A percentile compares a stretch with the other conserved stretches of the same genome.
Conservation (phyloP, 129 eudicot genomes). For the Dittrichia graveolens region DNA sequence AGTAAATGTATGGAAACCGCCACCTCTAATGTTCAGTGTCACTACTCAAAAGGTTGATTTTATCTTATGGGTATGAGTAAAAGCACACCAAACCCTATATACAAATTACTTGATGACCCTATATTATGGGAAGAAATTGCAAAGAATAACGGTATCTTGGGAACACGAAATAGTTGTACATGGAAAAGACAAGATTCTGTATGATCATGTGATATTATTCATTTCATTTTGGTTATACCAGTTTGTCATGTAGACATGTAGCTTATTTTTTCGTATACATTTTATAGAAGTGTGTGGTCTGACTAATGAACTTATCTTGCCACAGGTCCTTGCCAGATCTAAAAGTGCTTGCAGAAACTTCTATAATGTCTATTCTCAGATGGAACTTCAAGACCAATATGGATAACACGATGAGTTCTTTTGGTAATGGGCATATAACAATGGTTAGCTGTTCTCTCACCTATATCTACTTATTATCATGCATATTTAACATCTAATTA, state of each 20-base stretch:
- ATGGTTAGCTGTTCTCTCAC: constrained; percentile 59
- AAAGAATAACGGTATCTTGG: too few species aligned
- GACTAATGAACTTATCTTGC: constrained; percentile 6
- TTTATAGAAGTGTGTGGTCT: too few species aligned
- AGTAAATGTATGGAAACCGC: too few species aligned
- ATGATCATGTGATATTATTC: constrained; percentile 3
- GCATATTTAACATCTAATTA: background rate
- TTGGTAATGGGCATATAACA: constrained; percentile 62
- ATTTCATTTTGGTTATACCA: background rate
- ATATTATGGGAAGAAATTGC: too few species aligned
- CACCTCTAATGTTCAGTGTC: too few species aligned
- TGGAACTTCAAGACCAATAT: constrained; percentile 87
- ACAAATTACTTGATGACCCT: too few species aligned
- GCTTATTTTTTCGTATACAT: background rate
- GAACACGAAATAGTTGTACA: too few species aligned
- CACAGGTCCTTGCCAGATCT: constrained; percentile 86
- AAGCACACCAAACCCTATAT: too few species aligned
- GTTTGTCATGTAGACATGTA: background rate
- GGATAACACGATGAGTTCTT: constrained; percentile 72
- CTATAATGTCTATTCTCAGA: constrained; percentile 69
- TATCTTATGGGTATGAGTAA: too few species aligned
- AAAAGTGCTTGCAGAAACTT: constrained; percentile 58
- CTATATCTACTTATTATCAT: constrained; percentile 14
- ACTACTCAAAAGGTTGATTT: too few species aligned
- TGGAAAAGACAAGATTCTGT: background rate